Evolutionary conservation across 73 alveolate species (phyloP), one percentile per base, ranked within the genome.

Genomic region (Stentor coeruleus): DNA sequence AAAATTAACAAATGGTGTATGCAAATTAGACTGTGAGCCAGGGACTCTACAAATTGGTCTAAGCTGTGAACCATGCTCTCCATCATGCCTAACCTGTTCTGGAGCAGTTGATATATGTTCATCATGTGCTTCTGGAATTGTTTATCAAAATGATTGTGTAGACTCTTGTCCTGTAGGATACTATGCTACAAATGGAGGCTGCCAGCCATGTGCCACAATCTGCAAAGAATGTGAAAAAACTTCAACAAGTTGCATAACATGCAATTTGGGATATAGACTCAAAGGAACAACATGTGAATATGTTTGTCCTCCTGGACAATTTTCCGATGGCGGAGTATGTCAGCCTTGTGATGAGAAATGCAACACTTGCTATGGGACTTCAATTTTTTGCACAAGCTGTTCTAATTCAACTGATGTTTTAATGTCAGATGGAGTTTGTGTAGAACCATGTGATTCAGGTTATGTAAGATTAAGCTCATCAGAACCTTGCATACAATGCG

Each of bases 361-460:
- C 37, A 31, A 20, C 40, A 66, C 79, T 66, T 66, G 79, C 2
- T 1, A 2, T 66, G 39, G 39, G 33, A 20, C 79, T 66, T 31
- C 79, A 11, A 66, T 31, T 28, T 66, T 20, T 31, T 66, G 79
- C 79, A 66, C 79, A 1, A 66, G 79, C 79, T 66, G 79, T 40
- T 20, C 79, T 15, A 20, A 66, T 2, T 20, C 79, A 0, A 66
- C 66, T 49, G 66, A 49, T 49, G 66, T 49, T 49, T 20, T 49
- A 6, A 49, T 49, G 66, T 6, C 6, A 6, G 66, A 49, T 33
- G 79, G 79, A 31, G 79, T 66, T 2, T 66, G 79, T 2, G n/a
- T 66, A 26, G 79, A 66, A 31, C 79, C 79, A 28, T 66, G 79
- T 40, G 42, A 20, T 14, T 20, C n/a, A 14, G 79, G 79, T 40